phyloP scores from a whole-genome alignment of 2,329 filamentous ascomycete genomes.

The Phoma sp. region DNA sequence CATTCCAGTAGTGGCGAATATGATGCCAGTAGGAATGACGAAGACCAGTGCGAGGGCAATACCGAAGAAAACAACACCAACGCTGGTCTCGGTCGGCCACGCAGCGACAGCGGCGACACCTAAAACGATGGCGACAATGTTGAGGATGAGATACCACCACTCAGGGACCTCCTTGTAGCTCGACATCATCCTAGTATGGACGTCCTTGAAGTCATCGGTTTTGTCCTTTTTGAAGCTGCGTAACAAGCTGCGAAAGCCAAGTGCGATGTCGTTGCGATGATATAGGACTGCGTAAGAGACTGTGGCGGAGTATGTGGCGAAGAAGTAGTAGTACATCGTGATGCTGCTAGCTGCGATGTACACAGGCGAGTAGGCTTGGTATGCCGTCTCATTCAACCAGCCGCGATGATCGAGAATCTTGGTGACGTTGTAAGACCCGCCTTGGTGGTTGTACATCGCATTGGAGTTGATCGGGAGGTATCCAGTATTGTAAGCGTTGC shows the following conservation, averaged over 20 bases:
- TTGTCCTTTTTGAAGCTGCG: slow-evolving; percentile 35
- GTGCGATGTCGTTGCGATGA: slow-evolving; percentile 60
- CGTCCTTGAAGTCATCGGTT: slow-evolving; percentile 45
- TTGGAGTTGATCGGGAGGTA: slow-evolving; percentile 49
- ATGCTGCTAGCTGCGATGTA: slow-evolving; percentile 61
- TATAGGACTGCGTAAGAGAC: slow-evolving; percentile 61
- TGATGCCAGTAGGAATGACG: slow-evolving; percentile 61
- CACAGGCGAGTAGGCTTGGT: slow-evolving; percentile 57
- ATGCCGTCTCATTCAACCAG: slow-evolving; percentile 27
- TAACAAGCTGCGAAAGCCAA: slow-evolving; percentile 59
- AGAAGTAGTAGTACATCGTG: slow-evolving; percentile 64
- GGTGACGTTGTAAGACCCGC: slow-evolving; percentile 55
- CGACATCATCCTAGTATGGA: slow-evolving; percentile 60
- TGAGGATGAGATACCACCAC: slow-evolving; percentile 59
- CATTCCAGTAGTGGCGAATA: slow-evolving; percentile 62
- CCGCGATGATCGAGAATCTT: slow-evolving; percentile 58
- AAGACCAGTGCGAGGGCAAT: slow-evolving; percentile 60
- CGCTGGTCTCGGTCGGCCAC: slow-evolving; percentile 61
- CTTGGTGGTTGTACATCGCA: slow-evolving; percentile 41
- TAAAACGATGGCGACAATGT: slow-evolving; percentile 55
- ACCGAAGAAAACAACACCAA: slow-evolving; percentile 61
- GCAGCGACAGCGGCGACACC: slow-evolving; percentile 56
- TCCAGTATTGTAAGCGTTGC: neutral
- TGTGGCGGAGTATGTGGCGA: slow-evolving; percentile 62
- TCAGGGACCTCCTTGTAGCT: slow-evolving; percentile 60